Evolutionary conservation across 805 yeast genomes (phyloP).

Genomic region (Priceomyces castillae): DNA sequence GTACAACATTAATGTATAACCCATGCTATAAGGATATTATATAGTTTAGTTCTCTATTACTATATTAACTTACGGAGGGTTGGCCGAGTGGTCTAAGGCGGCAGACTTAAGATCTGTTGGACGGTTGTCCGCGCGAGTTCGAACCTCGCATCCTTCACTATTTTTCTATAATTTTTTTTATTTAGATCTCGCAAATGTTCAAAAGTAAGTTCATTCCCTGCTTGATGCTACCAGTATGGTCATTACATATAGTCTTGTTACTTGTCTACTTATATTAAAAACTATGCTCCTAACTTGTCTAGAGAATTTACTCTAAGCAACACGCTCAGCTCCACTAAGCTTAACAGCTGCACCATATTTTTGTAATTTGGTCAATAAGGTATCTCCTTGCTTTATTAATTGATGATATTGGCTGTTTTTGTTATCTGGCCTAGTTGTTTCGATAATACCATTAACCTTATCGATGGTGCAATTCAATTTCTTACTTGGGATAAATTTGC

Average conservation of each 20-base stretch:
- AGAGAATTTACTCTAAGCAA: conserved; percentile 15
- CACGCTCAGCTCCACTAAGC: conserved; percentile 85
- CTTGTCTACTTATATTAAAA: background rate
- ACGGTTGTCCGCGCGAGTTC: conserved; percentile 44
- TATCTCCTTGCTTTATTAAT: conserved; percentile 89
- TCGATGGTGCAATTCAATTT: conserved; percentile 95
- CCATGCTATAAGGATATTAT: too few relatives aligned
- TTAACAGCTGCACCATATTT: conserved; percentile 97
- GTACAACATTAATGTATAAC: too few relatives aligned
- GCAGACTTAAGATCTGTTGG: conserved; percentile 43
- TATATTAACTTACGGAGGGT: too few relatives aligned
- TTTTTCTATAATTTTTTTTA: conserved; percentile 12
- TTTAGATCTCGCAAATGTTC: background rate
- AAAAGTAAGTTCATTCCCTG: background rate
- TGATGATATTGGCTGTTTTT: conserved; percentile 90
- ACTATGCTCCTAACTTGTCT: conserved; percentile 1
- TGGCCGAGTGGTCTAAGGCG: conserved; percentile 46
- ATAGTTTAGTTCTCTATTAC: too few relatives aligned
- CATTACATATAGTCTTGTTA: background rate
- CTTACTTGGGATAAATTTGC: conserved; percentile 89
- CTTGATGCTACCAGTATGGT: background rate
- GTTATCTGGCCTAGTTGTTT: conserved; percentile 94
- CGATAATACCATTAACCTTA: conserved; percentile 90
- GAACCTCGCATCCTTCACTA: conserved; percentile 43
- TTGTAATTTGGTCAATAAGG: conserved; percentile 87